phyloP scores from a whole-genome alignment of 306 rosid species.

The Cotoneaster glaucophyllus region DNA sequence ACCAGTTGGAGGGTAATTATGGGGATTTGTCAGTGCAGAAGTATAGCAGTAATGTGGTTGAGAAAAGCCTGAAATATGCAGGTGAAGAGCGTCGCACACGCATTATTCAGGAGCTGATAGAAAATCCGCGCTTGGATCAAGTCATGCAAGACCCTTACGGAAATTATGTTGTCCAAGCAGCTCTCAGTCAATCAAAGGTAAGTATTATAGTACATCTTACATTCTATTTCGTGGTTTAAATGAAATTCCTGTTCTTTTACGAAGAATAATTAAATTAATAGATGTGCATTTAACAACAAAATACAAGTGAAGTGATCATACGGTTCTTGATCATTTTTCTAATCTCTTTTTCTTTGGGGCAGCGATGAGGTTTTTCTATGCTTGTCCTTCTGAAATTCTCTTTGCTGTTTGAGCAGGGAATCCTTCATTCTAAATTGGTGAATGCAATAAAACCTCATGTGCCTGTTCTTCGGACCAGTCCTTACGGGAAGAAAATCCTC shows the following conservation, averaged over 20 bases:
- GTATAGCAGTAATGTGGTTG: slow-evolving; percentile 53
- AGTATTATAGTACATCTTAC: background rate
- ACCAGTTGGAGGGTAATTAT: slow-evolving; percentile 40
- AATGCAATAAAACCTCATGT: slow-evolving; percentile 39
- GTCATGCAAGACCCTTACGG: slow-evolving; percentile 56
- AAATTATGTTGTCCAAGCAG: slow-evolving; percentile 48
- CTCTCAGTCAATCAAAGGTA: slow-evolving; percentile 37
- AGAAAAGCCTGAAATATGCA: slow-evolving; percentile 34
- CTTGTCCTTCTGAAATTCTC: background rate
- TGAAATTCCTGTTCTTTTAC: background rate
- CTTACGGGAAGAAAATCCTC: slow-evolving; percentile 52
- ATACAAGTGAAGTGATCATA: background rate
- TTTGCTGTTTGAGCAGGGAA: slow-evolving; percentile 28
- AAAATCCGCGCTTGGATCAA: slow-evolving; percentile 31
- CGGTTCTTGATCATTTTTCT: background rate
- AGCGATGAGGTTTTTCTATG: background rate
- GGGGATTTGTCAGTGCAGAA: slow-evolving; percentile 48
- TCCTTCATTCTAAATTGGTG: slow-evolving; percentile 25
- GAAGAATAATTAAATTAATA: background rate
- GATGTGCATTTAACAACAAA: background rate
- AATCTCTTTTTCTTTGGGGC: background rate
- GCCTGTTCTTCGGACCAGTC: slow-evolving; percentile 39
- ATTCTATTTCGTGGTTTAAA: background rate
- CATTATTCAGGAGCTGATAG: slow-evolving; percentile 34
- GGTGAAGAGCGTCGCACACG: slow-evolving; percentile 12